Evolutionary conservation across 208 protist genomes (phyloP), one percentile per base, ranked within the genome.

Genomic region (Leishmania braziliensis): DNA sequence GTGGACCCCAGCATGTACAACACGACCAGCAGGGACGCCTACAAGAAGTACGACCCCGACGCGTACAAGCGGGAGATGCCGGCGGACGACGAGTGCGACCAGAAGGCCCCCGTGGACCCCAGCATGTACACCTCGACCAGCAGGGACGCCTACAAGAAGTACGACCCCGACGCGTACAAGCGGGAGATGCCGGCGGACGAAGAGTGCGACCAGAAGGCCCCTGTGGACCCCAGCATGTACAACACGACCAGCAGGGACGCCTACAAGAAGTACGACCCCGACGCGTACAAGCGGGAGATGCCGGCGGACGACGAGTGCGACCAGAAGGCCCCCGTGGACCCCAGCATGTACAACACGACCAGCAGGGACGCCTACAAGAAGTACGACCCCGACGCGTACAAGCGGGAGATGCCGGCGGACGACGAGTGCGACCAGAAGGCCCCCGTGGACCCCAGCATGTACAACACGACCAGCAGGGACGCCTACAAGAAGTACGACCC

Each of bases 61-160:
- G 54, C 54, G 70, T 75, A 18, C 84, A 63, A 4, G 39, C 75
- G 51, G 81, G 82, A n/a, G 48, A 51, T 9, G 65, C 62, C 6
- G 84, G 60, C 76, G 86, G 82, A 4, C 60, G 77, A 9, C 77
- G 83, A 20, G 56, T 80, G 53, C 75, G 70, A 9, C 63, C 36
- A 20, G 81, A 85, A 70, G 85, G 85, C 2, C 10, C 91, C 90
- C 84, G 83, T 88, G 29, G 90, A 92, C 65, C 86, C 92, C 5
- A 88, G 80, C 56, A 90, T 92, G 85, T 95, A 92, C 83, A 82
- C 83, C 43, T 92, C 81, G 20, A 87, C 86, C 39, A 89, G 72
- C 53, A 58, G 65, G 54, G 89, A 82, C 18, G 74, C 78, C 46
- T 95, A 91, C 81, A 60, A 60, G 54, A 2, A 5, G 54, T n/a